Percentiles rank a stretch among this genome's conserved stretches.
These are phyloP conservation scores for Diaporthe nobilis DNA, from an alignment of 2,329 filamentous ascomycete genomes.

Conservation along the genomic window DNA sequence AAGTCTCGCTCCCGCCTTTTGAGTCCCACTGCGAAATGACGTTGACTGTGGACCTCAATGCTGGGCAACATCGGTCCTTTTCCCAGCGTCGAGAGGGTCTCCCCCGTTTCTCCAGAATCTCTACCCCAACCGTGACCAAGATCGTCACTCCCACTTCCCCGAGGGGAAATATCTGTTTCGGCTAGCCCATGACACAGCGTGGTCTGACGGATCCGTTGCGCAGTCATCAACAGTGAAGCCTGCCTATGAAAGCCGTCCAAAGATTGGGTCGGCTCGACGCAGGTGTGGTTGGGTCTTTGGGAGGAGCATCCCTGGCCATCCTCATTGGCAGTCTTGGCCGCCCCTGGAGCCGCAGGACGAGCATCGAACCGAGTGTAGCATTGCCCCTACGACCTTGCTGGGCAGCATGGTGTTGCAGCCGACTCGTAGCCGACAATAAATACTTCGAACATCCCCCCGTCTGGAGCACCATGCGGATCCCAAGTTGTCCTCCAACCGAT, in stretches of 20 bases:
- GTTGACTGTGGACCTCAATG: conserved; percentile 23
- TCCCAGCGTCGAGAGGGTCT: conserved; percentile 1
- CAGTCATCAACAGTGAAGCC: conserved; percentile 6
- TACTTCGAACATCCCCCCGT: neutral
- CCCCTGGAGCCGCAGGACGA: conserved; percentile 15
- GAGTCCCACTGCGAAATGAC: conserved; percentile 28
- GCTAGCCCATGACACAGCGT: conserved; percentile 10
- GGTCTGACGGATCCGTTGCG: neutral
- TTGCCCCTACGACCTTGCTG: neutral
- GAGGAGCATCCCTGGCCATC: conserved; percentile 23
- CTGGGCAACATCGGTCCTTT: conserved; percentile 25
- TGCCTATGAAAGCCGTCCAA: neutral
- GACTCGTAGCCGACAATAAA: conserved; percentile 27
- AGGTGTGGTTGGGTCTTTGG: neutral
- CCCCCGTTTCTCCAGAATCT: conserved; percentile 30
- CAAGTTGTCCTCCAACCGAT: neutral
- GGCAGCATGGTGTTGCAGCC: neutral
- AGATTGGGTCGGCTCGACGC: conserved; percentile 18
- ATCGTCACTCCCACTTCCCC: conserved; percentile 31
- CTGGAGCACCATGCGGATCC: neutral
- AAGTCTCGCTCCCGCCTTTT: conserved; percentile 12
- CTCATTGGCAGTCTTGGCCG: conserved; percentile 4
- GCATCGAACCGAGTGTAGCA: conserved; percentile 21
- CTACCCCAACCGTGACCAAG: conserved; percentile 10
- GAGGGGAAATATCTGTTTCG: conserved; percentile 24